phyloP scores from a whole-genome alignment of 2,329 filamentous ascomycete species.

The Keithomyces neogunnii region DNA sequence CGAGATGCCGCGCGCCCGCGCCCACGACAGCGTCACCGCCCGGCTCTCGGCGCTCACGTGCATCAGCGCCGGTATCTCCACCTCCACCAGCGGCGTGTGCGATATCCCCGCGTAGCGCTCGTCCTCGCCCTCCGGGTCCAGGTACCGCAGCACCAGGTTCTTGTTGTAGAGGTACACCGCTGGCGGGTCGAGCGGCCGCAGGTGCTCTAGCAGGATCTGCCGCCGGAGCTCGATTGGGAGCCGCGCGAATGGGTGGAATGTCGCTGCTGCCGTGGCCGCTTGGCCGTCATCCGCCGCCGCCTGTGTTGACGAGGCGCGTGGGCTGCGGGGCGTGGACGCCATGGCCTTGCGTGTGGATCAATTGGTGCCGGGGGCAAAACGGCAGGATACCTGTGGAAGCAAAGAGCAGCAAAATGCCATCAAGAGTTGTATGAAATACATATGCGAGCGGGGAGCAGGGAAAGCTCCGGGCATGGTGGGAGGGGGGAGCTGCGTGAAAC shows the following conservation, averaged over 20 bases:
- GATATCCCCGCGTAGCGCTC: conserved; percentile 5
- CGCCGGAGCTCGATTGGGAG: conserved; percentile 18
- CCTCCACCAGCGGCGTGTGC: conserved; percentile 8
- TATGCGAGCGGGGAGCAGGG: no score
- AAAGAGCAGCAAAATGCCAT: no score
- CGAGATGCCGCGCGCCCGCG: conserved; percentile 2
- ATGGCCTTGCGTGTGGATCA: no score
- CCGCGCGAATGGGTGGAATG: conserved; percentile 13
- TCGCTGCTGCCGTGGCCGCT: background rate
- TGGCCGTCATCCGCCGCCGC: background rate
- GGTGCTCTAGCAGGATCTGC: conserved; percentile 14
- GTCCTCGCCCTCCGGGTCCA: conserved; percentile 2
- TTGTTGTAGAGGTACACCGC: conserved; percentile 13
- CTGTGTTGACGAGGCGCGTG: background rate
- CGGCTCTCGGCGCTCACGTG: conserved; percentile 16
- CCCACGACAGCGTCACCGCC: conserved; percentile 10
- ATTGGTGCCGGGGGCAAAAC: no score
- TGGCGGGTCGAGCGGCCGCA: conserved; percentile 9
- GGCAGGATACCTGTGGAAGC: no score
- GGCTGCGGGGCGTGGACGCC: background rate
- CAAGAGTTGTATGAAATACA: no score
- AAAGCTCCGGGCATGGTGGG: no score
- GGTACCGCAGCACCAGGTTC: conserved; percentile 9
- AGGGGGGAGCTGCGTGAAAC: no score
- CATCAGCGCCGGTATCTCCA: conserved; percentile 8